A percentile compares a stretch with the other conserved stretches of the same genome.
Evolutionary conservation across 345 rosid genomes (phyloP).

Genomic region (Gossypium mustelinum): DNA sequence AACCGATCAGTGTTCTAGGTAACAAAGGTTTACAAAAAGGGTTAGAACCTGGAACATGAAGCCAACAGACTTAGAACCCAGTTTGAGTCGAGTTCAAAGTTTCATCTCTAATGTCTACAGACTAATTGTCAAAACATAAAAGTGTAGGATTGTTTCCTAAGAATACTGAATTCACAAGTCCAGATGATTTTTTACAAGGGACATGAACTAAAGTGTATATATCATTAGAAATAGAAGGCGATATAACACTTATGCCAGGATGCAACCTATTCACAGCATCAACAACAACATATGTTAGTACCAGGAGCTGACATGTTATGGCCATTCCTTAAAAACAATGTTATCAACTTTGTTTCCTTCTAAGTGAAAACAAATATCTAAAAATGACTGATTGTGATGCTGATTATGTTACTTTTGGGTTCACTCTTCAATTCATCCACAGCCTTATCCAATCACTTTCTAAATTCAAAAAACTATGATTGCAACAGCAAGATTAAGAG

Average conservation of each 20-base stretch:
- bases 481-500: neutral
- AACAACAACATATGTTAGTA: neutral
- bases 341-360: neutral
- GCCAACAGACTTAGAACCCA: no score
- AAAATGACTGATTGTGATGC: no score
- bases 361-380: no score
- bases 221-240: neutral
- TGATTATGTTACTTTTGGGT: neutral
- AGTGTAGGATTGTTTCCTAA: neutral
- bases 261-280: no score
- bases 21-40: no score
- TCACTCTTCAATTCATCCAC: neutral
- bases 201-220: neutral
- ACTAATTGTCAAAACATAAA: neutral
- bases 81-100: neutral
- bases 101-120: neutral
- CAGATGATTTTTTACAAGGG: neutral
- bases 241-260: no score
- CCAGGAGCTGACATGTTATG: neutral
- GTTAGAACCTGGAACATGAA: no score
- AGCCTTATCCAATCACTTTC: neutral
- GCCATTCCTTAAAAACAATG: neutral
- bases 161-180: neutral
- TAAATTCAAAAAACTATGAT: neutral
- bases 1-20: no score